A percentile compares a stretch with the other conserved stretches of the same genome.
These are phyloP conservation scores for Paulownia fortunei DNA, from an alignment of 257 asterid genomes.

Conservation along the genomic window DNA sequence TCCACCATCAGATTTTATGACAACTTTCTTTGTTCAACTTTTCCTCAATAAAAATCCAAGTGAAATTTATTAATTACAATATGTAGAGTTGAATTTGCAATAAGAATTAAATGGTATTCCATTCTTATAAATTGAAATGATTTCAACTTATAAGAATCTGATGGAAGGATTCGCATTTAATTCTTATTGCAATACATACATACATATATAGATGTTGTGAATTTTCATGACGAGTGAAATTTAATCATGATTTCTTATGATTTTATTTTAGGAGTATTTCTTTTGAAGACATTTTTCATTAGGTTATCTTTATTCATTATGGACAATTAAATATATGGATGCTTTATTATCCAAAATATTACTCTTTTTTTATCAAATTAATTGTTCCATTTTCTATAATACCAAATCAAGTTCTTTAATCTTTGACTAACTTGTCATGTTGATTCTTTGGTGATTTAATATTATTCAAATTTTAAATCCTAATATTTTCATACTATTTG, in stretches of 20 bases:
- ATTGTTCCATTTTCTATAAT: background rate
- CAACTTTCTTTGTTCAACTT: no score
- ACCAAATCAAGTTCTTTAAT: background rate
- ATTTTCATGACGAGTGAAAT: background rate
- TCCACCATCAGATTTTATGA: no score
- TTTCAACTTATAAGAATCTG: background rate
- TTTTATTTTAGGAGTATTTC: background rate
- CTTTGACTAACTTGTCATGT: background rate
- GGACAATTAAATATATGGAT: background rate
- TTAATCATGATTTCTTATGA: background rate
- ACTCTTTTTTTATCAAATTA: background rate
- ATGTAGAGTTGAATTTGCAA: no score
- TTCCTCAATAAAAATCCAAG: no score
- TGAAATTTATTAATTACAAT: no score
- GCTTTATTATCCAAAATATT: background rate
- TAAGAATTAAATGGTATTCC: no score
- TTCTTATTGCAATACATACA: no score
- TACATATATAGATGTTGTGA: no score
- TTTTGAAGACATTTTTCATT: background rate
- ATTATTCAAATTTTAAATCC: no score
- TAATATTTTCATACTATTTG: no score
- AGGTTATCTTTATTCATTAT: background rate
- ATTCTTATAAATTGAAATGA: background rate
- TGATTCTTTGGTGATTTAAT: no score
- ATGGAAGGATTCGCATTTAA: background rate